These are phyloP conservation scores for Penicillium fimorum DNA, from an alignment of 495 filamentous ascomycete species.

Conservation along the genomic window DNA sequence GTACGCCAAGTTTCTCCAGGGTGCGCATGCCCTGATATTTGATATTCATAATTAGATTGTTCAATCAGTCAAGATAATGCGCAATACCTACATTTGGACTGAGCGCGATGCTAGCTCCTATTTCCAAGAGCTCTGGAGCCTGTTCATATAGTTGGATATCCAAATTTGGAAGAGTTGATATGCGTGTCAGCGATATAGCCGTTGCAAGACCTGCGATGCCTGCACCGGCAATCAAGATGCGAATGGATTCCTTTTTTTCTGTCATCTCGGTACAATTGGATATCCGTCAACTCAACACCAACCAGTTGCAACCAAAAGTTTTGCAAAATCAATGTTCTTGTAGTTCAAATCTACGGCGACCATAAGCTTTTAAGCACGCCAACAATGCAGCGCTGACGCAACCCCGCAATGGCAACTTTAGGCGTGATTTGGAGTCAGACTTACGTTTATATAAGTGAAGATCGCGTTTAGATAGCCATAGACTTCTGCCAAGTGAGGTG, in stretches of 20 bases:
- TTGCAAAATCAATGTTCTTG: background rate
- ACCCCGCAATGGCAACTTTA: slow-evolving; percentile 20
- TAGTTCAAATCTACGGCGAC: background rate
- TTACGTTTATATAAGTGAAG: background rate
- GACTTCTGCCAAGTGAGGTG: background rate
- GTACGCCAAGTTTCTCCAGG: slow-evolving; percentile 44
- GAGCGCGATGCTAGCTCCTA: slow-evolving; percentile 50
- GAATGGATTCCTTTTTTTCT: slow-evolving; percentile 20
- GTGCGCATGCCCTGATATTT: slow-evolving; percentile 42
- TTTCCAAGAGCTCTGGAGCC: slow-evolving; percentile 44
- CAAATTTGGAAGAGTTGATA: slow-evolving; percentile 31
- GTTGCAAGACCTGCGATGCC: slow-evolving; percentile 50
- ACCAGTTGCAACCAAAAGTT: background rate
- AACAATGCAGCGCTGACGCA: slow-evolving; percentile 22
- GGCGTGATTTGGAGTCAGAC: slow-evolving; percentile 8
- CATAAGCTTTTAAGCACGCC: slow-evolving; percentile 26
- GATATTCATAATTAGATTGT: slow-evolving; percentile 1
- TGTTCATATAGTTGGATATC: slow-evolving; percentile 48
- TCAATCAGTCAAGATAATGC: background rate
- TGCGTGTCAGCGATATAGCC: slow-evolving; percentile 40
- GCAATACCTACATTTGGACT: slow-evolving; percentile 43
- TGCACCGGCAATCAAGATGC: slow-evolving; percentile 46
- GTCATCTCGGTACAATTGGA: slow-evolving; percentile 11
- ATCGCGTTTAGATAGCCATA: background rate
- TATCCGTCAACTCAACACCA: background rate